Conservation (phyloP, 192 early-diverging fungal genomes). For the Coemansia brasiliensis region DNA sequence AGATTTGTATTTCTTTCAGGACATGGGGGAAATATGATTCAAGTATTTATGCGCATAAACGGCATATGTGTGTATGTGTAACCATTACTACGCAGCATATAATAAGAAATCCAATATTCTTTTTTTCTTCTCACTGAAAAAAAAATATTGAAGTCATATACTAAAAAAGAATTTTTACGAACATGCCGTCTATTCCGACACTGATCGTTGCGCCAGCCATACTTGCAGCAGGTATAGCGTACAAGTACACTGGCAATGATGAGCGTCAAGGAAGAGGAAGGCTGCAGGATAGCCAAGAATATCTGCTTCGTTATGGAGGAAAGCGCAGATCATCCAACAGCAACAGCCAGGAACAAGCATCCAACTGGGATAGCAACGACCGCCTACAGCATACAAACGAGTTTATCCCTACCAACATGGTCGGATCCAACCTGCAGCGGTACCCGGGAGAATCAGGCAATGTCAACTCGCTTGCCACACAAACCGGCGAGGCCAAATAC, state of each 20-base stretch:
- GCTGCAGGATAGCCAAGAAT: too few species aligned
- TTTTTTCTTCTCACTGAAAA: too few species aligned
- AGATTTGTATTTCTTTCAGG: too few species aligned
- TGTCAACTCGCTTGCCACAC: background rate
- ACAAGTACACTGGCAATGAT: slow-evolving; percentile 10
- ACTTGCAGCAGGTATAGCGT: slow-evolving; percentile 37
- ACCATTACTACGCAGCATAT: background rate
- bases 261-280: background rate
- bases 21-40: too few species aligned
- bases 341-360: too few species aligned
- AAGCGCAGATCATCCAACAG: too few species aligned
- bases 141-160: too few species aligned
- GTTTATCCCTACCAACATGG: slow-evolving; percentile 38
- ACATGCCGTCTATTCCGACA: slow-evolving; percentile 36
- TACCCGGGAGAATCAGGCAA: background rate
- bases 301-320: too few species aligned
- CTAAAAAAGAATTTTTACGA: background rate
- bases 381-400: slow-evolving; percentile 14
- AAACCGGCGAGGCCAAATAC: background rate
- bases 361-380: too few species aligned
- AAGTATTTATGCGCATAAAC: too few species aligned
- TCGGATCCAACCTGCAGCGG: background rate
- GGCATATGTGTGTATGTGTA: background rate
- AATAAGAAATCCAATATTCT: background rate
- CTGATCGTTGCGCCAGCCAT: slow-evolving; percentile 42